A percentile compares a stretch with the other conserved stretches of the same genome.
Evolutionary conservation across 2,329 filamentous ascomycete genomes (phyloP).

Genomic region (Aspergillus sp.): DNA sequence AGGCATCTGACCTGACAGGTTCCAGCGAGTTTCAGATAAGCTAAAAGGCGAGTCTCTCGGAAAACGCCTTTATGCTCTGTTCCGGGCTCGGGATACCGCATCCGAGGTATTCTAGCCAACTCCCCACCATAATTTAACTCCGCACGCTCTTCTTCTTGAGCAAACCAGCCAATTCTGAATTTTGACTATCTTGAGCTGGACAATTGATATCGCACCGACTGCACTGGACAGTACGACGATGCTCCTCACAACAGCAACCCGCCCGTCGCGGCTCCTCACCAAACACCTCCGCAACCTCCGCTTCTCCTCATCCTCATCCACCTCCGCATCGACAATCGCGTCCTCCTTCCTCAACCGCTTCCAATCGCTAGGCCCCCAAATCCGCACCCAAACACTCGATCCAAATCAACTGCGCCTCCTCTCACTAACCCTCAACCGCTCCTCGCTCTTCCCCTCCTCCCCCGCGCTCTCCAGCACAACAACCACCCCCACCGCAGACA

Average conservation of each 20-base stretch:
- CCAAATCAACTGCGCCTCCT: constrained; percentile 68
- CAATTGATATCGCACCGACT: not conserved
- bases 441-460: constrained; percentile 45
- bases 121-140: not conserved
- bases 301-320: constrained; percentile 14
- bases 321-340: constrained; percentile 40
- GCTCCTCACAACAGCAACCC: constrained; percentile 12
- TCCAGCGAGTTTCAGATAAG: not conserved
- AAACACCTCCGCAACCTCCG: constrained; percentile 20
- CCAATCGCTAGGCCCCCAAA: constrained; percentile 47
- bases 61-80: constrained; percentile 14
- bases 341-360: constrained; percentile 49
- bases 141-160: not conserved
- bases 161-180: not conserved
- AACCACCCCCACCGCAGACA: constrained; percentile 36
- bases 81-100: constrained; percentile 14
- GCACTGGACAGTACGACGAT: constrained; percentile 3
- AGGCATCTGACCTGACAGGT: not conserved
- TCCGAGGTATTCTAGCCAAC: constrained; percentile 7
- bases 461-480: constrained; percentile 42
- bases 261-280: not conserved
- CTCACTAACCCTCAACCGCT: constrained; percentile 60
- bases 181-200: not conserved
- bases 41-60: constrained; percentile 9
- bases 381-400: constrained; percentile 60